phyloP scores from a whole-genome alignment of 1,284 basidiomycete species.

The Baeospora myosura region DNA sequence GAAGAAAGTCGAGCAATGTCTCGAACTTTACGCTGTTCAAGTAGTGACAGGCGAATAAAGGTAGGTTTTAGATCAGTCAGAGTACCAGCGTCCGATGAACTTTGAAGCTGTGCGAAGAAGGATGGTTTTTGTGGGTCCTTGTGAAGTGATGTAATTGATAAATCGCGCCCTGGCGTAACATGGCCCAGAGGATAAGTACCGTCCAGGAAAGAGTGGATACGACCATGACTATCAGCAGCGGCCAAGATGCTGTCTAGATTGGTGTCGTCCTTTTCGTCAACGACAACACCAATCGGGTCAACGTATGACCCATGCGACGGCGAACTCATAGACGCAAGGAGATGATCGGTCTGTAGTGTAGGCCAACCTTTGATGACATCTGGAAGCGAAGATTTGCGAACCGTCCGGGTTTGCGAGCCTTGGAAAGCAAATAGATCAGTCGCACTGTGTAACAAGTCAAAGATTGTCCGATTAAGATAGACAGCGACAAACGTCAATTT shows the following conservation, averaged over 20 bases:
- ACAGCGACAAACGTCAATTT: slow-evolving; percentile 47
- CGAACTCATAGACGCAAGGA: slow-evolving; percentile 51
- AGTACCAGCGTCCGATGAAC: slow-evolving; percentile 17
- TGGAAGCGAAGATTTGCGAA: slow-evolving; percentile 39
- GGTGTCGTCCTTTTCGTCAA: slow-evolving; percentile 44
- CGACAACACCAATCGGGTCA: slow-evolving; percentile 25
- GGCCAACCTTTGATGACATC: slow-evolving; percentile 62
- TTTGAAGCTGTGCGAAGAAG: slow-evolving; percentile 41
- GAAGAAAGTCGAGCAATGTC: slow-evolving; percentile 67
- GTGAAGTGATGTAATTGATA: slow-evolving; percentile 37
- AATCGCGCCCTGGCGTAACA: slow-evolving; percentile 32
- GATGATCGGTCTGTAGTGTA: slow-evolving; percentile 44
- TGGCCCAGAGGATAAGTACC: slow-evolving; percentile 75
- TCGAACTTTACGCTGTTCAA: slow-evolving; percentile 46
- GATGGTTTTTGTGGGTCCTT: slow-evolving; percentile 40
- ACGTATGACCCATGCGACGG: slow-evolving; percentile 26
- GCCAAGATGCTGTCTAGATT: slow-evolving; percentile 58
- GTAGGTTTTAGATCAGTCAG: slow-evolving; percentile 38
- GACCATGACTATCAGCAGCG: slow-evolving; percentile 49
- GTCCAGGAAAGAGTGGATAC: slow-evolving; percentile 63
- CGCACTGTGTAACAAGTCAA: slow-evolving; percentile 47
- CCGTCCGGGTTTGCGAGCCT: slow-evolving; percentile 45
- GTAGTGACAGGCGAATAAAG: slow-evolving; percentile 47
- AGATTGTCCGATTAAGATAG: slow-evolving; percentile 9
- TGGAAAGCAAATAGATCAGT: slow-evolving; percentile 74